A percentile compares a stretch with the other conserved stretches of the same genome.
Conservation (phyloP, 1,284 basidiomycete species). For the Cronartium quercuum region DNA sequence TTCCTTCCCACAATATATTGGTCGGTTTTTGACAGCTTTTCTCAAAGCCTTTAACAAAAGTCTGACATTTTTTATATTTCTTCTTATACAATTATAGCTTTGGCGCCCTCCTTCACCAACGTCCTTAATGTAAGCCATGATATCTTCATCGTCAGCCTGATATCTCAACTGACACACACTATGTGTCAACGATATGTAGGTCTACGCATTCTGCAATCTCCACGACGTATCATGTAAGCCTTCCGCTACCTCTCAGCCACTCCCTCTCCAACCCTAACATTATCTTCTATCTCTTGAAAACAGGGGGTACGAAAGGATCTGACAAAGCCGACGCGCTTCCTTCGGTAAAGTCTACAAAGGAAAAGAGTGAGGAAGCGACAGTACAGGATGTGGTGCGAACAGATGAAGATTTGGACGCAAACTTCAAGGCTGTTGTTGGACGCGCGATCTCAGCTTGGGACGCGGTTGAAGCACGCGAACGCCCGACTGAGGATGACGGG, state of each 20-base stretch:
- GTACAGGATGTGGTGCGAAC: constrained; percentile 54
- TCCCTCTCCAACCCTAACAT: background rate
- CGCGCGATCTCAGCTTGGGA: constrained; percentile 80
- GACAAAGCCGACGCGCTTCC: constrained; percentile 94
- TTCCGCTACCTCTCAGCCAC: background rate
- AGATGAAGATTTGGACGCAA: constrained; percentile 83
- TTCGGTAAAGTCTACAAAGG: constrained; percentile 74
- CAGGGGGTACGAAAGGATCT: constrained; percentile 85
- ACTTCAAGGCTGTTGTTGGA: constrained; percentile 86
- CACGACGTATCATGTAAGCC: constrained; percentile 56
- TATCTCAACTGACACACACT: too few species aligned
- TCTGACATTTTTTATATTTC: too few species aligned
- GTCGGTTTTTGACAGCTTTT: constrained; percentile 18
- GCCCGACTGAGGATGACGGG: constrained; percentile 46
- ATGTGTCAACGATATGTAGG: constrained; percentile 75
- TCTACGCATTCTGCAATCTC: constrained; percentile 56
- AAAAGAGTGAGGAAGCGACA: constrained; percentile 63
- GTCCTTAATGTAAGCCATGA: constrained; percentile 55
- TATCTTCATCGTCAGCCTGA: background rate
- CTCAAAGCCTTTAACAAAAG: background rate
- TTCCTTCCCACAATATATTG: constrained; percentile 86
- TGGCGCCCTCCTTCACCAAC: constrained; percentile 87
- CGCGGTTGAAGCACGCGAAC: constrained; percentile 56
- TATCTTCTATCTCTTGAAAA: background rate
- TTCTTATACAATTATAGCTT: too few species aligned